Percentiles rank a stretch among this genome's conserved stretches.
Conservation (phyloP, 2,329 filamentous ascomycete species). For the Fusarium pininemorale region DNA sequence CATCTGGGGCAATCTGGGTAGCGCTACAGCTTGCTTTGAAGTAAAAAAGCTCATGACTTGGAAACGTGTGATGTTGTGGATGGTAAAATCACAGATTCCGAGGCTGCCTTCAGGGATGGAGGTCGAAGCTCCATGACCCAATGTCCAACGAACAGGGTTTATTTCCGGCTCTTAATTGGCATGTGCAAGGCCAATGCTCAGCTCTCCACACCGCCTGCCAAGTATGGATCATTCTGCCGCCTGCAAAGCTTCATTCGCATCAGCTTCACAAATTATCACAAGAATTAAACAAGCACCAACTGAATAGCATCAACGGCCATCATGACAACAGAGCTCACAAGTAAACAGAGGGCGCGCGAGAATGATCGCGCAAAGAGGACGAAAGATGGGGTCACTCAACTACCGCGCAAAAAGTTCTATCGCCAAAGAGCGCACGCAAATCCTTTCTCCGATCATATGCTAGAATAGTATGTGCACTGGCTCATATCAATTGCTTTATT, state of each 20-base stretch:
- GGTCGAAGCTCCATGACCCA: constrained; percentile 19
- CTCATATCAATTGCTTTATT: neutral
- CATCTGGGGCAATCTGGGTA: constrained; percentile 41
- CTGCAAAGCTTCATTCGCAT: constrained; percentile 19
- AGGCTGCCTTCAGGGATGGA: constrained; percentile 27
- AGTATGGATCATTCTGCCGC: constrained; percentile 22
- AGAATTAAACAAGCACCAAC: constrained; percentile 1
- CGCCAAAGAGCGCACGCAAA: constrained; percentile 97
- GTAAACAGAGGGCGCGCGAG: constrained; percentile 72
- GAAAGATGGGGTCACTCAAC: constrained; percentile 62
- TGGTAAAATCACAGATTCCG: constrained; percentile 36
- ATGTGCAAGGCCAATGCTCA: constrained; percentile 25
- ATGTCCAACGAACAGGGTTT: constrained; percentile 26
- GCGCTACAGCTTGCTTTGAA: constrained; percentile 24
- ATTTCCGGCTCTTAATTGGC: constrained; percentile 17
- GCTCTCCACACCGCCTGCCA: constrained; percentile 42
- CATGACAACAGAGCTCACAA: constrained; percentile 48
- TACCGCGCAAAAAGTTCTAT: constrained; percentile 96
- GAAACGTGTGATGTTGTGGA: constrained; percentile 34
- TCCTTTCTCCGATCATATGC: constrained; percentile 92
- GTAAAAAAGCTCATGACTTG: constrained; percentile 37
- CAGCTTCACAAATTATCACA: constrained; percentile 23
- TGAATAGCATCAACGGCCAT: constrained; percentile 7
- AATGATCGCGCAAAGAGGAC: constrained; percentile 67
- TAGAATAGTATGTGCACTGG: constrained; percentile 75